These are phyloP conservation scores for Clarireedia homoeocarpa DNA, from an alignment of 2,329 filamentous ascomycete genomes.

Conservation along the genomic window DNA sequence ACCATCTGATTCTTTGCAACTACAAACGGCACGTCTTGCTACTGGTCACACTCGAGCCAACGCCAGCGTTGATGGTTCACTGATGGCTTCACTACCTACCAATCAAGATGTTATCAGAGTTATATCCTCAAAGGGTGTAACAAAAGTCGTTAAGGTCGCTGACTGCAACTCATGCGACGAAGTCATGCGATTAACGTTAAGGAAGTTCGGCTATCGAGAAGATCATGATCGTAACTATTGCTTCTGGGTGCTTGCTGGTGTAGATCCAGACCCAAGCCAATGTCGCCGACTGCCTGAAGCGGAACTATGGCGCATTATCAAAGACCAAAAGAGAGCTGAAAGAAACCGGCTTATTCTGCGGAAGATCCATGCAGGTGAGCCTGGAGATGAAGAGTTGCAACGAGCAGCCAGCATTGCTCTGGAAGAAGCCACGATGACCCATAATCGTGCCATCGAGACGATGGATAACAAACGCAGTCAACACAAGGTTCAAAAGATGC, in stretches of 20 bases:
- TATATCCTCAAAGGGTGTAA: conserved; percentile 84
- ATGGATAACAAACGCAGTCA: conserved; percentile 69
- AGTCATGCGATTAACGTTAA: conserved; percentile 80
- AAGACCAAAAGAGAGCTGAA: conserved; percentile 76
- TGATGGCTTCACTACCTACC: conserved; percentile 77
- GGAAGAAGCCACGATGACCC: conserved; percentile 74
- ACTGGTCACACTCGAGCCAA: conserved; percentile 68
- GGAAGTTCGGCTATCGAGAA: conserved; percentile 81
- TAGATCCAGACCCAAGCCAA: conserved; percentile 73
- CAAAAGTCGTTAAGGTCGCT: conserved; percentile 88
- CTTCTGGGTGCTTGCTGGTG: conserved; percentile 85
- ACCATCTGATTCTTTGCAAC: conserved; percentile 45
- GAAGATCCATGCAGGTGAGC: conserved; percentile 87
- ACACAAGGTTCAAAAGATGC: conserved; percentile 79
- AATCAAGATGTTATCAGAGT: conserved; percentile 88
- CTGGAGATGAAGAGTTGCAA: conserved; percentile 77
- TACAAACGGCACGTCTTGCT: conserved; percentile 54
- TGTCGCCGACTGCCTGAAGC: conserved; percentile 78
- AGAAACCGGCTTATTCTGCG: conserved; percentile 84
- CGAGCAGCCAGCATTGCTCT: conserved; percentile 82
- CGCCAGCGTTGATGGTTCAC: conserved; percentile 76
- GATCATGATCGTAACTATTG: conserved; percentile 93
- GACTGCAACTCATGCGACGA: conserved; percentile 89
- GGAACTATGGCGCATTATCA: conserved; percentile 86
- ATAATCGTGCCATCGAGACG: conserved; percentile 53